phyloP scores from a whole-genome alignment of 805 yeast genomes.

The Pichia phayaonensis region DNA sequence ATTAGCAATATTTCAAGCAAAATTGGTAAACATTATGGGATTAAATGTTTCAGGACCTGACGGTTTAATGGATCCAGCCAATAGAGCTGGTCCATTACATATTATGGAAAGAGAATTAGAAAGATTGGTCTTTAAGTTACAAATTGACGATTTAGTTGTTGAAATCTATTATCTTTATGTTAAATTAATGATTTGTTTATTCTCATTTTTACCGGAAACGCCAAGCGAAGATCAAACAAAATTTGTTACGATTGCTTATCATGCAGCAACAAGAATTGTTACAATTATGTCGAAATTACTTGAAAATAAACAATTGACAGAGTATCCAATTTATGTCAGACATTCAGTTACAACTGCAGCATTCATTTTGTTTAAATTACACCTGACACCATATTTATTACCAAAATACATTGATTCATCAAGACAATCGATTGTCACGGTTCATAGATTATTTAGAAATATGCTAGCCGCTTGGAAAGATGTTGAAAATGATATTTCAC shows the following conservation, averaged over 20 bases:
- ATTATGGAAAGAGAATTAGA: conserved; percentile 74
- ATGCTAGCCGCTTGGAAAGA: conserved; percentile 89
- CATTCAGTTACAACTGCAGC: conserved; percentile 83
- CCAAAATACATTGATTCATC: conserved; percentile 80
- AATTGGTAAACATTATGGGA: conserved; percentile 80
- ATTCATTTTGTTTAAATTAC: conserved; percentile 69
- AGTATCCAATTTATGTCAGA: conserved; percentile 78
- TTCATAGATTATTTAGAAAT: conserved; percentile 79
- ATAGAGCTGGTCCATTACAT: conserved; percentile 74
- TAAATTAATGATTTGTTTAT: conserved; percentile 74
- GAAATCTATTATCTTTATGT: conserved; percentile 76
- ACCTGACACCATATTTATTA: conserved; percentile 64
- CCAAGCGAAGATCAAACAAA: conserved; percentile 81
- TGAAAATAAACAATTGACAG: conserved; percentile 63
- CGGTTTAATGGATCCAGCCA: conserved; percentile 77
- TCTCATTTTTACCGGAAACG: conserved; percentile 86
- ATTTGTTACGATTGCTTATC: conserved; percentile 74
- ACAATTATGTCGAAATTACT: conserved; percentile 69
- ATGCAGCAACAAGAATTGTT: conserved; percentile 72
- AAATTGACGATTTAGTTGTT: conserved; percentile 58
- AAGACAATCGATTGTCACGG: conserved; percentile 88
- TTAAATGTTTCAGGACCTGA: conserved; percentile 78
- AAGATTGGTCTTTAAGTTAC: conserved; percentile 55
- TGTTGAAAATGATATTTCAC: conserved; percentile 80
- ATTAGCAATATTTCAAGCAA: conserved; percentile 75